Percentiles rank a stretch among this genome's conserved stretches.
phyloP scores from a whole-genome alignment of 169 alveolate species.

The Plasmodium fragile region DNA sequence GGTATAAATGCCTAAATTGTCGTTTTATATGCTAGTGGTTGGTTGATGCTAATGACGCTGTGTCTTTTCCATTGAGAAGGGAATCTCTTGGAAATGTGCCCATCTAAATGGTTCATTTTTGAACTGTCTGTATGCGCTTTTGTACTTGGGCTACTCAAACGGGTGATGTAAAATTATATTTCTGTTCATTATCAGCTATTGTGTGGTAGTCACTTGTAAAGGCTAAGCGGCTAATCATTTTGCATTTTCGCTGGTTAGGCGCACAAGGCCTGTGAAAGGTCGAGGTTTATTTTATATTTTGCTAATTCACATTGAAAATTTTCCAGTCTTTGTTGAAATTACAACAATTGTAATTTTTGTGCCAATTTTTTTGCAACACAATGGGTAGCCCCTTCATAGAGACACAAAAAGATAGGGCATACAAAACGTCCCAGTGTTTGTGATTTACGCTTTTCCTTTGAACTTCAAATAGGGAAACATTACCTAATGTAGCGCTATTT shows the following conservation, averaged over 20 bases:
- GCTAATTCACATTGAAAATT: background rate
- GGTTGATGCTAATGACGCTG: background rate
- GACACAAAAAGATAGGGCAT: background rate
- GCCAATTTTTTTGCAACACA: background rate
- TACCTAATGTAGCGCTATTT: conserved; percentile 11
- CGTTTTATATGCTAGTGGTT: background rate
- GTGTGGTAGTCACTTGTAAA: background rate
- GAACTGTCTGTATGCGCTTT: background rate
- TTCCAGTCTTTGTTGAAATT: background rate
- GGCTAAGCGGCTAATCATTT: background rate
- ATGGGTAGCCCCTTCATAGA: background rate
- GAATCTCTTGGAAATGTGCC: background rate
- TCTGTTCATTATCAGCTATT: background rate
- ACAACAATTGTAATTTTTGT: background rate
- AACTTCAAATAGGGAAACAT: background rate
- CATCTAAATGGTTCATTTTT: background rate
- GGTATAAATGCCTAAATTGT: background rate
- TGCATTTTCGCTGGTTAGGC: background rate
- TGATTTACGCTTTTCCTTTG: background rate
- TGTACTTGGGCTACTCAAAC: background rate
- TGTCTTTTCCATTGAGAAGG: background rate
- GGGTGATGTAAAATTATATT: background rate
- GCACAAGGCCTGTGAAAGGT: background rate
- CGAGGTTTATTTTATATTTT: background rate
- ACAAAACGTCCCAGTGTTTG: background rate